These are phyloP conservation scores for Trifolium subterraneum DNA, from an alignment of 306 rosid genomes.

Conservation along the genomic window DNA sequence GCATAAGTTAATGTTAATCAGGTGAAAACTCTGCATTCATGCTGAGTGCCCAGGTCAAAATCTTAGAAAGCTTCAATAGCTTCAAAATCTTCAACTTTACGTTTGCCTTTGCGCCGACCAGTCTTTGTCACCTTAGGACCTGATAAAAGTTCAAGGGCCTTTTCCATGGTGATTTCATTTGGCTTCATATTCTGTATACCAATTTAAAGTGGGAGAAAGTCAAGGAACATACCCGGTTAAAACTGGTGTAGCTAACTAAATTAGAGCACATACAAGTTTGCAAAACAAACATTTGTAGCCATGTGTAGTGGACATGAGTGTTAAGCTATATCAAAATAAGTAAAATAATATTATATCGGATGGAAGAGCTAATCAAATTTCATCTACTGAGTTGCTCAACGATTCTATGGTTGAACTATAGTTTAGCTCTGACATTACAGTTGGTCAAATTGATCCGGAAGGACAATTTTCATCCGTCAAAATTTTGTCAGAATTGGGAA, in stretches of 20 bases:
- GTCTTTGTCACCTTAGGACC: conserved; percentile 50
- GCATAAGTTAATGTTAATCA: conserved; percentile 10
- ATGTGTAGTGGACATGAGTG: neutral
- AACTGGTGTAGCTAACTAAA: neutral
- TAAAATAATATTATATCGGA: neutral
- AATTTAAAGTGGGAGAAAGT: conserved; percentile 16
- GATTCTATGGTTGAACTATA: neutral
- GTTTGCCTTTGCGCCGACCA: conserved; percentile 74
- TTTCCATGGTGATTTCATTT: conserved; percentile 59
- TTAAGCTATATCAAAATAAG: neutral
- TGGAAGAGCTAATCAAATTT: neutral
- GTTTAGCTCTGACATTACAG: neutral
- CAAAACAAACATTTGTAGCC: neutral
- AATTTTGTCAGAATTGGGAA: neutral
- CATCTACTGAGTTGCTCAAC: neutral
- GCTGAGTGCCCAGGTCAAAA: neutral
- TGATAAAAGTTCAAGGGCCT: conserved; percentile 73
- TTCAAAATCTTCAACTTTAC: conserved; percentile 59
- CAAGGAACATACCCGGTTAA: conserved; percentile 19
- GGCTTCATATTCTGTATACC: conserved; percentile 68
- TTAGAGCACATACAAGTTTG: neutral
- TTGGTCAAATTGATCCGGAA: neutral
- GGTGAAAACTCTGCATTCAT: conserved; percentile 22
- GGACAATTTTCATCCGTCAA: neutral
- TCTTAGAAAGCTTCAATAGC: conserved; percentile 58